Conservation (phyloP, 768 basidiomycete species). For the Tricholoma hemisulphureum region DNA sequence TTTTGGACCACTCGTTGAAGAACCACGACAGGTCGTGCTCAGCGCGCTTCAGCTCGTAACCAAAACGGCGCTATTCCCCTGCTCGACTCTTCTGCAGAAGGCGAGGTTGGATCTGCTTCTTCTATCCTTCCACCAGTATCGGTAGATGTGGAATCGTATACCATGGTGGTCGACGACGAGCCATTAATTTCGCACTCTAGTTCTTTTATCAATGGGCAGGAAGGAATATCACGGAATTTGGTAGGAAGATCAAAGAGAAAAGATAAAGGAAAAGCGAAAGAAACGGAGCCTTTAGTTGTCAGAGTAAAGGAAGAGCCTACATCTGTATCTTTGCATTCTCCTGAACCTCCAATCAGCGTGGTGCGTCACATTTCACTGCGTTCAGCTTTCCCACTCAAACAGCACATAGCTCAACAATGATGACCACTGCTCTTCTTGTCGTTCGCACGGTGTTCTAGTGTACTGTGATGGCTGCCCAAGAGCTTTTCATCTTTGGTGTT, state of each 20-base stretch:
- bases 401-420: conserved; percentile 56
- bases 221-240: conserved; percentile 25
- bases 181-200: conserved; percentile 62
- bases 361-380: conserved; percentile 29
- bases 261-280: conserved; percentile 58
- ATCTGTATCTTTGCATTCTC: conserved; percentile 41
- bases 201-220: conserved; percentile 45
- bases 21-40: conserved; percentile 62
- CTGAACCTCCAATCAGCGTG: conserved; percentile 44
- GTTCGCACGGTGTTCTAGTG: conserved; percentile 78
- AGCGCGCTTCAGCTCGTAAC: conserved; percentile 69
- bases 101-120: conserved; percentile 39
- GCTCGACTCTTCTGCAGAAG: conserved; percentile 34
- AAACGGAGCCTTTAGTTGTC: conserved; percentile 37
- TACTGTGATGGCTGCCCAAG: conserved; percentile 97
- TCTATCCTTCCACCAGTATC: conserved; percentile 41
- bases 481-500: conserved; percentile 94
- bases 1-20: conserved; percentile 29
- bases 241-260: conserved; percentile 38
- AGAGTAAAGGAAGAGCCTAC: conserved; percentile 56
- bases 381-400: conserved; percentile 4
- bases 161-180: conserved; percentile 59
- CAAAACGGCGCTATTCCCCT: conserved; percentile 46
- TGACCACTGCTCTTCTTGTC: conserved; percentile 84
- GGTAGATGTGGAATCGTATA: conserved; percentile 50